Conservation (phyloP, 768 basidiomycete genomes). For the Calocybe cyanea region DNA sequence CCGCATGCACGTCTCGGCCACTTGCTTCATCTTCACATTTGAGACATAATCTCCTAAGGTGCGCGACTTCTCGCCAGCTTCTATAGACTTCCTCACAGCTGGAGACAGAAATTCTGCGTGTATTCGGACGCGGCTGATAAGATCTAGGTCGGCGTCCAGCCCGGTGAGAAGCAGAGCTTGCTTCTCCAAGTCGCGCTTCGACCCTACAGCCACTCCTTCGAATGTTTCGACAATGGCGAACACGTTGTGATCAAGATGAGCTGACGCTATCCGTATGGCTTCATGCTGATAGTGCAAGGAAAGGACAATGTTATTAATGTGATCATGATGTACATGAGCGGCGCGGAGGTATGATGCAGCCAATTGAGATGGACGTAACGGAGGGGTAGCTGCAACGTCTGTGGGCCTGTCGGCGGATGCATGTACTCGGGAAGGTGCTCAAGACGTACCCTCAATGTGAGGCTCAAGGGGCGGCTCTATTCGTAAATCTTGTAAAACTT, state of each 20-base stretch:
- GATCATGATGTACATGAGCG: constrained; percentile 62
- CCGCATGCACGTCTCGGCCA: constrained; percentile 64
- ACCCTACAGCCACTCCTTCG: constrained; percentile 50
- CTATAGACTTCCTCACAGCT: constrained; percentile 63
- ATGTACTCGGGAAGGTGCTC: background rate
- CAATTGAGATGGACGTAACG: constrained; percentile 63
- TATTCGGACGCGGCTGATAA: constrained; percentile 62
- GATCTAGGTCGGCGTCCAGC: constrained; percentile 67
- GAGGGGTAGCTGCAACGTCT: constrained; percentile 63
- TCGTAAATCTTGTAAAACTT: constrained; percentile 61
- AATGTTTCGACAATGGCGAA: constrained; percentile 70
- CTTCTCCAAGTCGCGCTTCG: constrained; percentile 63
- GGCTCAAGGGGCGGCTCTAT: constrained; percentile 62
- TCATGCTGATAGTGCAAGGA: constrained; percentile 65
- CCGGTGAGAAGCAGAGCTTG: constrained; percentile 61
- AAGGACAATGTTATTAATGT: constrained; percentile 46
- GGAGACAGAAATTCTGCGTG: constrained; percentile 75
- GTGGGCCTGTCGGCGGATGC: constrained; percentile 32
- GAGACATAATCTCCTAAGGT: constrained; percentile 82
- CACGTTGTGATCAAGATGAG: constrained; percentile 67
- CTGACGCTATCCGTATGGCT: constrained; percentile 70
- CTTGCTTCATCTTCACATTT: constrained; percentile 72
- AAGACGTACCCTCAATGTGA: constrained; percentile 62
- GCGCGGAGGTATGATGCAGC: constrained; percentile 63
- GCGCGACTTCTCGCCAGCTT: constrained; percentile 62